phyloP scores from a whole-genome alignment of 2,329 filamentous ascomycete species.

The Zymoseptoria tritici region DNA sequence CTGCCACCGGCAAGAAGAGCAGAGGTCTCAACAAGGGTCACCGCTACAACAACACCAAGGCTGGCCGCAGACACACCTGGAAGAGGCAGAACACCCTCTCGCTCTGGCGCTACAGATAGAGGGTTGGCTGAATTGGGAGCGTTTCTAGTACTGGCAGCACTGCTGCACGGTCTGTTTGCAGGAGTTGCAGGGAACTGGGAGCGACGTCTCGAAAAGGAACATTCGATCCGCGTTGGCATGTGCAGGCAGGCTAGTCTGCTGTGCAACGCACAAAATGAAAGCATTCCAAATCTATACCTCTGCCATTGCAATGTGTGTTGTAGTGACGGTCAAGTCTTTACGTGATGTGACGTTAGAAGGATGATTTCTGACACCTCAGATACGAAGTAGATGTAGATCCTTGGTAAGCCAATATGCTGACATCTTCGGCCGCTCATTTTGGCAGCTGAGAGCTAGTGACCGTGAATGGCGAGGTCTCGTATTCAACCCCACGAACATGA shows the following conservation, averaged over 20 bases:
- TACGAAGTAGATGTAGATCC: not conserved
- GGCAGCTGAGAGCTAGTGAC: not conserved
- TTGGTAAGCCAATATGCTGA: not conserved
- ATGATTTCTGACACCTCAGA: not conserved
- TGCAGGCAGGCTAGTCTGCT: not conserved
- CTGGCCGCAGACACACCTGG: constrained; percentile 99
- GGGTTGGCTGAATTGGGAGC: constrained; percentile 8
- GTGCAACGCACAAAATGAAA: not conserved
- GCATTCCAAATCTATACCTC: not conserved
- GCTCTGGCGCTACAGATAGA: constrained; percentile 94
- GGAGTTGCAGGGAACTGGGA: constrained; percentile 16
- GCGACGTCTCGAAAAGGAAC: constrained; percentile 3
- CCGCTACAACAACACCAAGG: constrained; percentile 96
- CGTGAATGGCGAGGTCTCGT: not conserved
- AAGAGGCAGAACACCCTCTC: constrained; percentile 99
- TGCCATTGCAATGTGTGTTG: not conserved
- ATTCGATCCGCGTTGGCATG: not conserved
- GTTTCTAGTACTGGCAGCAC: constrained; percentile 5
- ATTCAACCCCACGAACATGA: not conserved
- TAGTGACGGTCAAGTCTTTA: not conserved
- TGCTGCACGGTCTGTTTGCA: constrained; percentile 11
- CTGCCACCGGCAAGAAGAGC: constrained; percentile 98
- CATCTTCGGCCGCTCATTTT: not conserved
- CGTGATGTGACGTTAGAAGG: not conserved
- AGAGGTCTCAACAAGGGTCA: constrained; percentile 99